Conservation (phyloP, 371 early-diverging fungal species). For the Rhizomucor miehei region DNA sequence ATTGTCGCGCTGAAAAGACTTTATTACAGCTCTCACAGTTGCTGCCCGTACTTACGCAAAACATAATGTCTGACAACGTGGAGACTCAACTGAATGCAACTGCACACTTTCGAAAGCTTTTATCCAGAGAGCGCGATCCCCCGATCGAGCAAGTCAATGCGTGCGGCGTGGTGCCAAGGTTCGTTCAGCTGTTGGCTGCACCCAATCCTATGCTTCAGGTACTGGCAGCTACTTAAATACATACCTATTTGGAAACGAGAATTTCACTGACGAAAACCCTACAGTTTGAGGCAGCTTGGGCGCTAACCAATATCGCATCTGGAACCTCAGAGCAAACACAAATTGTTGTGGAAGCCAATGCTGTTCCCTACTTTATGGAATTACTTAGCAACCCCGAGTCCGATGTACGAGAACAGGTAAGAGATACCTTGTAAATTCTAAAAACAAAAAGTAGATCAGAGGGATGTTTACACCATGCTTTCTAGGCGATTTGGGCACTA, state of each 20-base stretch:
- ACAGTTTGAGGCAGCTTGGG: constrained; percentile 99
- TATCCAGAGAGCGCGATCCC: constrained; percentile 97
- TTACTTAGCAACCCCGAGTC: constrained; percentile 82
- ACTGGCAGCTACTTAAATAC: constrained; percentile 11
- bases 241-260: no score
- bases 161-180: constrained; percentile 92
- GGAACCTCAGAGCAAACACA: constrained; percentile 97
- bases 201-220: constrained; percentile 87
- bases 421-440: neutral
- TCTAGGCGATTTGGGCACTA: constrained; percentile 98
- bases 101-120: constrained; percentile 91
- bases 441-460: no score
- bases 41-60: constrained; percentile 47
- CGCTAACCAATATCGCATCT: constrained; percentile 99
- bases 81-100: constrained; percentile 87
- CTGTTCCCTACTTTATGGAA: constrained; percentile 92
- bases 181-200: constrained; percentile 90
- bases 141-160: constrained; percentile 97
- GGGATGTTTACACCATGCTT: neutral
- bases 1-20: no score
- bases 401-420: constrained; percentile 97
- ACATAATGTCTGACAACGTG: constrained; percentile 37
- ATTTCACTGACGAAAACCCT: neutral
- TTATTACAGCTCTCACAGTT: constrained; percentile 30
- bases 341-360: constrained; percentile 91